These are phyloP conservation scores for Magnaporthiopsis incrustans DNA, from an alignment of 2,329 filamentous ascomycete genomes.

Conservation along the genomic window DNA sequence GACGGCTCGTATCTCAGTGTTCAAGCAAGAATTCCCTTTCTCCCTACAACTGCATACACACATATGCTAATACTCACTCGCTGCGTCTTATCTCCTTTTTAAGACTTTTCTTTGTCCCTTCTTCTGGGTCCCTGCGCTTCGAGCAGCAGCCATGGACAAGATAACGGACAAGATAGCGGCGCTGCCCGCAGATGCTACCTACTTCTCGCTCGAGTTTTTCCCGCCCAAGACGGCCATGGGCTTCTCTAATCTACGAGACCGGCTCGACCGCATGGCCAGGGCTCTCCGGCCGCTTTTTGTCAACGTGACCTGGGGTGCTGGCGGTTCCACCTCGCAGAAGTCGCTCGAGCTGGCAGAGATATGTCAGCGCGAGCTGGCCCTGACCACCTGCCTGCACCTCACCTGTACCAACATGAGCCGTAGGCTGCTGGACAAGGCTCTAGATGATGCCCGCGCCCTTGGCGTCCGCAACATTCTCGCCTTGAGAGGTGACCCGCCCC, in stretches of 20 bases:
- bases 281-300: conserved; percentile 89
- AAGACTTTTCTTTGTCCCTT: neutral
- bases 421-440: conserved; percentile 73
- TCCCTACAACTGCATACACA: neutral
- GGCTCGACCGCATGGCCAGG: conserved; percentile 89
- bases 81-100: neutral
- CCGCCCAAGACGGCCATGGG: conserved; percentile 96
- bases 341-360: conserved; percentile 91
- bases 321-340: conserved; percentile 83
- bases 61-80: neutral
- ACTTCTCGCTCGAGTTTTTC: conserved; percentile 99
- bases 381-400: conserved; percentile 92
- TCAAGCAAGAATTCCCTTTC: neutral
- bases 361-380: conserved; percentile 81
- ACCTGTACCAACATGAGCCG: conserved; percentile 98
- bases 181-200: conserved; percentile 70
- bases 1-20: neutral
- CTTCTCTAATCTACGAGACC: conserved; percentile 85
- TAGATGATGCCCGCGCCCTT: conserved; percentile 83
- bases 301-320: conserved; percentile 96
- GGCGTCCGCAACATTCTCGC: conserved; percentile 93
- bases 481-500: conserved; percentile 81
- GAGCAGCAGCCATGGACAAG: conserved; percentile 56
- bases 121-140: neutral
- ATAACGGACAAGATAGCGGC: conserved; percentile 94